Evolutionary conservation across 2,329 filamentous ascomycete species (phyloP), one percentile per base, ranked within the genome.

Genomic region (Calonectria henricotiae): DNA sequence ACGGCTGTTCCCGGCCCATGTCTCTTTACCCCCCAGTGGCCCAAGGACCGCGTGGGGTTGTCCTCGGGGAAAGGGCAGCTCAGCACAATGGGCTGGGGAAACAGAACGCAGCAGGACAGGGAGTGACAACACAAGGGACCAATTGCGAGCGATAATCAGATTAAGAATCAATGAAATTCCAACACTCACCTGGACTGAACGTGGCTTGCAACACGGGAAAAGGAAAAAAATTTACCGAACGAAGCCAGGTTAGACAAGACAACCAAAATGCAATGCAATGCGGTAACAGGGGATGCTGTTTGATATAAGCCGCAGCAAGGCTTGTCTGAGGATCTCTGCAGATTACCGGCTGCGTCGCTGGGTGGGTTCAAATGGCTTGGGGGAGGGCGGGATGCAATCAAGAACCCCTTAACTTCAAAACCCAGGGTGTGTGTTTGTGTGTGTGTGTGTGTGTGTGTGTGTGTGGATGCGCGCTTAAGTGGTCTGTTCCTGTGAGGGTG

Each of bases 211-310:
- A 39, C 23, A 35, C 62, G 58, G 20, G 12, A 35, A 49, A 60
- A 32, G 58, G 6, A 43, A 32, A 58, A 58, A 46, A 54, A 41
- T 41, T 30, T 37, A 20, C 13, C 27, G 35, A 58, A 51, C 46
- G 25, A 39, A 39, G 44, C 58, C n/a, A 43, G 44, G 37, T 58
- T 27, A 55, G 37, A 39, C 25, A 60, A 23, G 20, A 49, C 66
- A 41, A 35, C 44, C 46, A 66, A 54, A 39, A 70, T 67, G 64
- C 58, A 60, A 67, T 68, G 60, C 61, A 61, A 68, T 68, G 65
- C 61, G 61, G 47, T 54, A 47, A 47, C 65, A 60, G 47, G 64
- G 49, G 64, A 41, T 51, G 17, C 17, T 54, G 62, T 62, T 60
- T 39, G 61, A 64, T 65, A 65, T 55, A 69, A 55, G 32, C 43